Conservation (phyloP, 1,139 yeast genomes). For the Suhomyces maxii region DNA sequence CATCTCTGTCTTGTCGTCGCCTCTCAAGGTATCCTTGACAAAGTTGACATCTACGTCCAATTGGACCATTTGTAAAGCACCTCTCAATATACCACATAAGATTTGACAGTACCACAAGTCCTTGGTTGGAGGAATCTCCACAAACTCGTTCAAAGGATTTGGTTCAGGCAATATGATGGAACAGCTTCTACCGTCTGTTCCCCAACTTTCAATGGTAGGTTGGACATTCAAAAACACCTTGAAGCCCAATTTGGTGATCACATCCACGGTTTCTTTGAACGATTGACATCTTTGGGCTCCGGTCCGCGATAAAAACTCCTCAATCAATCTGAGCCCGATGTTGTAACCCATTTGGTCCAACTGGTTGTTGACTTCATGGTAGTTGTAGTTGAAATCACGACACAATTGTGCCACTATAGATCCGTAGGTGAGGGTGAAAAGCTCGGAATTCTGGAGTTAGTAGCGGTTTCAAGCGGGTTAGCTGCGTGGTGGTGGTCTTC, state of each 20-base stretch:
- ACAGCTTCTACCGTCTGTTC: slow-evolving; percentile 71
- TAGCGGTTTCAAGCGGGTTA: slow-evolving; percentile 55
- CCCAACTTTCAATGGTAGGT: slow-evolving; percentile 78
- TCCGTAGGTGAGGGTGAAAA: slow-evolving; percentile 91
- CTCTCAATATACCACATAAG: slow-evolving; percentile 84
- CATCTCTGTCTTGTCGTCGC: slow-evolving; percentile 80
- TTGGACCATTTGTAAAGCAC: slow-evolving; percentile 95
- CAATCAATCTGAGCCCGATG: slow-evolving; percentile 88
- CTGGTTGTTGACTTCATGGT: slow-evolving; percentile 75
- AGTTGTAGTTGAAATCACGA: slow-evolving; percentile 76
- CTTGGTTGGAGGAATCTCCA: slow-evolving; percentile 72
- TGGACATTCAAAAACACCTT: slow-evolving; percentile 81
- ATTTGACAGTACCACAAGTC: slow-evolving; percentile 93
- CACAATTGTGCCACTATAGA: slow-evolving; percentile 93
- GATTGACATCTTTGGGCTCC: slow-evolving; percentile 79
- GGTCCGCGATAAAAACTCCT: slow-evolving; percentile 87
- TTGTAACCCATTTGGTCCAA: slow-evolving; percentile 93
- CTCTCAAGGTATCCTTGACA: slow-evolving; percentile 77
- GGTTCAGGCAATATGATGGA: slow-evolving; percentile 67
- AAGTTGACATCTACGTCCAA: slow-evolving; percentile 84
- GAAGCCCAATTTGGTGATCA: slow-evolving; percentile 83
- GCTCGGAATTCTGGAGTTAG: slow-evolving; percentile 68
- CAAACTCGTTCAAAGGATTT: slow-evolving; percentile 93
- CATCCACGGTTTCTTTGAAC: slow-evolving; percentile 86
- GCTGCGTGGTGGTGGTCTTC: slow-evolving; percentile 89